phyloP scores from a whole-genome alignment of 2,329 filamentous ascomycete species.

The Microsporum audouinii region DNA sequence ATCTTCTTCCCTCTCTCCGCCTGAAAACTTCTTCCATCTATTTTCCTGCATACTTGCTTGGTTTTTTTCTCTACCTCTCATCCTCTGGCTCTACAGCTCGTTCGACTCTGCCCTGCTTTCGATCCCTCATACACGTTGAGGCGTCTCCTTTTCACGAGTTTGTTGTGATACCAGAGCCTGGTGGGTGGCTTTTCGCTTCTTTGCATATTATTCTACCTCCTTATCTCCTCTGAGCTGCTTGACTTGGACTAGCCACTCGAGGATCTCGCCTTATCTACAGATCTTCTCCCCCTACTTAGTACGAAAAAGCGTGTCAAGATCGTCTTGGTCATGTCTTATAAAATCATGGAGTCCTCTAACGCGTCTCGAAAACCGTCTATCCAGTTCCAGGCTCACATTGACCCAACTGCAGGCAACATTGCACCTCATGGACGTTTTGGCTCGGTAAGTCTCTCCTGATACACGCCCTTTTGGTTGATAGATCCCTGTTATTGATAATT shows the following conservation, averaged over 20 bases:
- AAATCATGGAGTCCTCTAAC: slow-evolving; percentile 18
- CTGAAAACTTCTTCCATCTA: slow-evolving; percentile 1
- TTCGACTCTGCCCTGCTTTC: background rate
- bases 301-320: background rate
- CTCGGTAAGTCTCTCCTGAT: slow-evolving; percentile 17
- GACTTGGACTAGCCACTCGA: background rate
- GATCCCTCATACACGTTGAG: background rate
- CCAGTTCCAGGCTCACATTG: slow-evolving; percentile 15
- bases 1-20: background rate
- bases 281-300: background rate
- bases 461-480: background rate
- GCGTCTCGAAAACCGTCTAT: slow-evolving; percentile 19
- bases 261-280: background rate
- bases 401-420: slow-evolving; percentile 13
- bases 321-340: slow-evolving; percentile 21
- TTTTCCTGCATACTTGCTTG: slow-evolving; percentile 6
- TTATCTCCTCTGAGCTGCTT: background rate
- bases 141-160: background rate
- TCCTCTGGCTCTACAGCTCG: background rate
- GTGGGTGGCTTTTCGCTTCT: background rate
- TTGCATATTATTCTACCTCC: slow-evolving; percentile 1
- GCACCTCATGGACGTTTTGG: slow-evolving; percentile 18
- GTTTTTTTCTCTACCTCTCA: background rate
- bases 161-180: background rate
- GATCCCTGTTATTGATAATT: background rate